phyloP scores from a whole-genome alignment of 2,329 filamentous ascomycete species.

The Tolypocladium ophioglossoides region DNA sequence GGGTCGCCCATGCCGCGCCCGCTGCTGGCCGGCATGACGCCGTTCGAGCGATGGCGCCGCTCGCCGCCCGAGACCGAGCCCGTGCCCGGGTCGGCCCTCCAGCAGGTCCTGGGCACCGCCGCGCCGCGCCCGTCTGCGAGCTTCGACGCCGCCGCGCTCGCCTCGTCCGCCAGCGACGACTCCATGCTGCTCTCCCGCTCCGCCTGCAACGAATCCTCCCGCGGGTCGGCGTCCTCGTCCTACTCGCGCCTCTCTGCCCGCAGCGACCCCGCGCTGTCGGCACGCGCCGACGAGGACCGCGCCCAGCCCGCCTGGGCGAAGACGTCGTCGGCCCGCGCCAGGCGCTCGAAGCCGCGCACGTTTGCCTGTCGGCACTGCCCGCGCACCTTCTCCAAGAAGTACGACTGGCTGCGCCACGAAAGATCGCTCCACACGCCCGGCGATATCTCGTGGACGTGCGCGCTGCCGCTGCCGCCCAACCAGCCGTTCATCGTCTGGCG shows the following conservation, averaged over 20 bases:
- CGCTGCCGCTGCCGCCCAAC: conserved; percentile 21
- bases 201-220: conserved; percentile 9
- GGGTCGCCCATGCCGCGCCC: conserved; percentile 32
- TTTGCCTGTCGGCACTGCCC: conserved; percentile 28
- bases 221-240: conserved; percentile 5
- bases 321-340: conserved; percentile 2
- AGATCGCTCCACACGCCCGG: conserved; percentile 36
- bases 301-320: conserved; percentile 4
- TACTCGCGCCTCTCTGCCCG: conserved; percentile 7
- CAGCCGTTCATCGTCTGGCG: conserved; percentile 36
- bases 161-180: conserved; percentile 19
- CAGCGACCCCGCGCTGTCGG: conserved; percentile 4
- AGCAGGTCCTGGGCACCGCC: conserved; percentile 16
- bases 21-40: conserved; percentile 26
- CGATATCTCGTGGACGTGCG: conserved; percentile 38
- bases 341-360: conserved; percentile 8
- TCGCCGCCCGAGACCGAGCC: conserved; percentile 35
- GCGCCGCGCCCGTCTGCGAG: conserved; percentile 1
- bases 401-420: conserved; percentile 36
- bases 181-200: conserved; percentile 13
- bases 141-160: conserved; percentile 15
- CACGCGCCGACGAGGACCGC: conserved; percentile 1
- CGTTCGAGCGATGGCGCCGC: conserved; percentile 30
- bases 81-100: conserved; percentile 26
- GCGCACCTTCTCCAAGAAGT: conserved; percentile 27